Percentiles rank a stretch among this genome's conserved stretches.
Conservation (phyloP, 306 rosid species). For the Ceratonia siliqua region DNA sequence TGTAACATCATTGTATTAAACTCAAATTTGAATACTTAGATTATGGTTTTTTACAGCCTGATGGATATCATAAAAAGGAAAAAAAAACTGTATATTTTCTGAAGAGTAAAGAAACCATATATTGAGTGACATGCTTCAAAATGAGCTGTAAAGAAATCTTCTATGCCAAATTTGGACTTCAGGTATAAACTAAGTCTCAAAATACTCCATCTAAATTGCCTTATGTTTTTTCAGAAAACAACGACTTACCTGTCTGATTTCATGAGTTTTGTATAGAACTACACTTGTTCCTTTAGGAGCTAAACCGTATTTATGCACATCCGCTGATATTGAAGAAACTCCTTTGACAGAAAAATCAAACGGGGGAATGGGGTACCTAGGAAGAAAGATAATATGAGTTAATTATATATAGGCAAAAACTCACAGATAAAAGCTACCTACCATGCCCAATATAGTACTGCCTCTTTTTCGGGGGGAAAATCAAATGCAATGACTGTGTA, state of each 20-base stretch:
- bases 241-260: constrained; percentile 79
- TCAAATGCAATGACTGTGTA: neutral
- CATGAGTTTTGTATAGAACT: constrained; percentile 85
- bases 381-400: constrained; percentile 22
- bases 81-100: neutral
- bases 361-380: constrained; percentile 84
- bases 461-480: neutral
- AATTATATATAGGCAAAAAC: constrained; percentile 7
- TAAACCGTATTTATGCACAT: constrained; percentile 96
- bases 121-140: constrained; percentile 22
- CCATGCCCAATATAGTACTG: constrained; percentile 9
- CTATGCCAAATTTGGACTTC: neutral
- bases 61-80: constrained; percentile 1
- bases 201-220: neutral
- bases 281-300: constrained; percentile 97
- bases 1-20: neutral
- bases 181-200: neutral
- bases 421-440: neutral
- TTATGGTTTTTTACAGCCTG: constrained; percentile 2
- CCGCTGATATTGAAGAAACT: constrained; percentile 91
- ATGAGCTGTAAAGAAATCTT: neutral
- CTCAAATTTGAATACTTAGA: neutral
- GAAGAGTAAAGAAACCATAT: neutral
- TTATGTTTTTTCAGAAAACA: constrained; percentile 22
- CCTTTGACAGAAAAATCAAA: constrained; percentile 90